phyloP scores from a whole-genome alignment of 2,329 filamentous ascomycete genomes.

The Alternaria brassicicola region DNA sequence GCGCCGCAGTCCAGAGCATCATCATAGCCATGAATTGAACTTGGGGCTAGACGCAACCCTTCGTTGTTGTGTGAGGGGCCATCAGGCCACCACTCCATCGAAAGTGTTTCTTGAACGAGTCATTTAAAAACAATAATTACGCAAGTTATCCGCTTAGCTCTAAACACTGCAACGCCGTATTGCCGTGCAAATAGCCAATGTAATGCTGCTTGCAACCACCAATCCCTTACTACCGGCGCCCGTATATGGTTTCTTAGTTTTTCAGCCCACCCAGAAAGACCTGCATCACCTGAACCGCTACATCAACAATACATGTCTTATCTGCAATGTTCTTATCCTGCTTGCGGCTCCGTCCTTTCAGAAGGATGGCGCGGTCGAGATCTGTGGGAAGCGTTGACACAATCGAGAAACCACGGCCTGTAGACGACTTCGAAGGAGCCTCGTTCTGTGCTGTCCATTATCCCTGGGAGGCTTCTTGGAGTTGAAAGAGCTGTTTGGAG shows the following conservation, averaged over 20 bases:
- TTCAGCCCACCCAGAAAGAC: neutral
- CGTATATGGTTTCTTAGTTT: neutral
- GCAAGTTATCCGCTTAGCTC: no score
- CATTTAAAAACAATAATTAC: neutral
- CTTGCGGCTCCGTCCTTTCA: neutral
- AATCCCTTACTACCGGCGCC: neutral
- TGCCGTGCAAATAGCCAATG: neutral
- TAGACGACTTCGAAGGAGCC: neutral
- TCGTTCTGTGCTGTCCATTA: neutral
- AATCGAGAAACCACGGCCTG: neutral
- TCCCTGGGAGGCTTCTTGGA: neutral
- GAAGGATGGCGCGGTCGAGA: neutral
- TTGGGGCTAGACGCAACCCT: neutral
- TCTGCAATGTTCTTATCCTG: neutral
- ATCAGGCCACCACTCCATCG: neutral
- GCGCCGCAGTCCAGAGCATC: neutral
- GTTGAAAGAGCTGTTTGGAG: neutral
- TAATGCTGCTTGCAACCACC: neutral
- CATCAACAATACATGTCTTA: neutral
- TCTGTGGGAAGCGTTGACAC: neutral
- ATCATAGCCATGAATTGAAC: neutral
- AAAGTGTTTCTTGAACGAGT: neutral
- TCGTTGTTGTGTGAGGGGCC: neutral
- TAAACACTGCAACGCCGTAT: no score
- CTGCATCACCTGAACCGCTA: neutral